Percentiles rank a stretch among this genome's conserved stretches.
Conservation (phyloP, 2,329 filamentous ascomycete species). For the Epichloe festucae region DNA sequence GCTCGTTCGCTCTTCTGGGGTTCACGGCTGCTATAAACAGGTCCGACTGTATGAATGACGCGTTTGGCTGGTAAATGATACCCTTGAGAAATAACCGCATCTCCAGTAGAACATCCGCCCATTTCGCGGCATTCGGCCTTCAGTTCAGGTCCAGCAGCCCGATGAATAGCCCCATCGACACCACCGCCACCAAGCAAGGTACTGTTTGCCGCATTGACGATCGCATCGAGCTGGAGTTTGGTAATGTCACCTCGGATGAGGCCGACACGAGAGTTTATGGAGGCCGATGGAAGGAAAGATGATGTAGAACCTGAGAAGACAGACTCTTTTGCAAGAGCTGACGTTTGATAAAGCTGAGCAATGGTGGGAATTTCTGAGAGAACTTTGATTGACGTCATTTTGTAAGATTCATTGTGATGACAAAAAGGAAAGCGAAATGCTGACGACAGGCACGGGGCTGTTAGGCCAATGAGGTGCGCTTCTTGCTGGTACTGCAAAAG, state of each 20-base stretch:
- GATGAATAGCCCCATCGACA: conserved; percentile 79
- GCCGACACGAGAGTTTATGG: conserved; percentile 57
- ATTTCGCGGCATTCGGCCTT: conserved; percentile 59
- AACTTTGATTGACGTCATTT: conserved; percentile 15
- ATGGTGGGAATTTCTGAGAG: conserved; percentile 49
- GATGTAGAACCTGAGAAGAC: conserved; percentile 6
- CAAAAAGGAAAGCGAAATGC: not conserved
- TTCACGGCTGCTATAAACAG: conserved; percentile 45
- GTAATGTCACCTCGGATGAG: conserved; percentile 73
- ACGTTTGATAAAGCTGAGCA: conserved; percentile 45
- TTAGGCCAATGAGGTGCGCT: too few species aligned
- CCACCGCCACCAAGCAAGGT: conserved; percentile 77
- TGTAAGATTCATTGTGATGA: not conserved
- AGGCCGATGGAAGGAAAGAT: conserved; percentile 27
- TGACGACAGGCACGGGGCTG: not conserved
- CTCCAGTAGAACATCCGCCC: conserved; percentile 60
- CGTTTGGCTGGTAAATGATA: conserved; percentile 64
- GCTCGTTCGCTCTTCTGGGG: conserved; percentile 31
- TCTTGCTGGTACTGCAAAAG: not conserved
- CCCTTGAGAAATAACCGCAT: conserved; percentile 69
- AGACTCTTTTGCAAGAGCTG: conserved; percentile 21
- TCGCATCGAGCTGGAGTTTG: conserved; percentile 60
- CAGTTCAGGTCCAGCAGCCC: conserved; percentile 60
- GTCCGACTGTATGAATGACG: conserved; percentile 86
- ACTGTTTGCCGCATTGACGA: conserved; percentile 86